Evolutionary conservation across 1,284 basidiomycete genomes (phyloP), one percentile per base, ranked within the genome.

Genomic region (Macrocystidia cucumis): DNA sequence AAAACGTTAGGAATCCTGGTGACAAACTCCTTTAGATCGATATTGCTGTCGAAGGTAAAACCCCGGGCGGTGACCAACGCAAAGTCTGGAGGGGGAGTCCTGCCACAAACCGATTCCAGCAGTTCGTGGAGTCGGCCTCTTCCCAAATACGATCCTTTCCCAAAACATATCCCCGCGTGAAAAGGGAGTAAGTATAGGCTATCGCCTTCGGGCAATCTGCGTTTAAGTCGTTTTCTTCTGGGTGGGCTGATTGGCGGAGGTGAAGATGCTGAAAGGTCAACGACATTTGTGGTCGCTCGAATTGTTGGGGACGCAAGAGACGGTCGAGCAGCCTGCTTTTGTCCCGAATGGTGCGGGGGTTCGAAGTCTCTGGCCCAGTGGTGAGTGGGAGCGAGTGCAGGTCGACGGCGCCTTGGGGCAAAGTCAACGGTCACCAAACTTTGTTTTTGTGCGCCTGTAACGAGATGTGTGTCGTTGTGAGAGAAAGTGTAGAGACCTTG

Each of bases 111-210:
- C 34, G 66, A 43, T 3, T 57, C 49, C 30, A 74, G 39, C 11
- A 86, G 59, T 18, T 77, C 70, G 37, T 68, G 54, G 5, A 88
- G 66, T 50, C 67, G 61, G 1, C 80, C 78, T 39, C 62, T 69
- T 14, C 66, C 67, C 17, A 78, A 62, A 44, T 74, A 80, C 2
- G 74, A 72, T 11, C 56, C 52, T 2, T 50, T 29, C 2, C 55
- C 54, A 45, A 84, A 76, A 25, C 63, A 59, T 29, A 72, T 51
- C 1, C 77, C 76, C 2, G 68, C 57, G 13, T 62, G 61, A 11
- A 81, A 51, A n/a, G 57, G 54, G 7, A 53, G 48, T 7, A 80
- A 66, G 27, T 63, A 62, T 43, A 72, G 66, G n/a, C n/a, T n/a
- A 44, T 83, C 75, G 24, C 60, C 43, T 17, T 57, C 9, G 30